Evolutionary conservation across 768 basidiomycete genomes (phyloP).

Genomic region (Asterophora parasitica): DNA sequence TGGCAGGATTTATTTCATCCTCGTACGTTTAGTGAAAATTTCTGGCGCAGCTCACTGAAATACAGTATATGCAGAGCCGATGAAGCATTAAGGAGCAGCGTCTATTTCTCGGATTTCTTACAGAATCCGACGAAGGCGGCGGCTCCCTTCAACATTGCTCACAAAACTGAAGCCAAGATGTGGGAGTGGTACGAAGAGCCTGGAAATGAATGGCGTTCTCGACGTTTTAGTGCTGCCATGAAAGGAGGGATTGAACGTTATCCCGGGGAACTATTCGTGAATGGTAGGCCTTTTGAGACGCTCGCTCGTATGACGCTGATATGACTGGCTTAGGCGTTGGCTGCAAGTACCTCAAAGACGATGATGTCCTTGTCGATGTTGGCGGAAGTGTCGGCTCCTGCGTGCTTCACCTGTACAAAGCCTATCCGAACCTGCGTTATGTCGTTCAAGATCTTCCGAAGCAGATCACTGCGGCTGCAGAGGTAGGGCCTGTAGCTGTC

Average conservation of each 20-base stretch:
- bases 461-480: conserved; percentile 21
- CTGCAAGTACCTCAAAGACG: conserved; percentile 13
- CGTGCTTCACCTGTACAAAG: conserved; percentile 24
- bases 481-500: conserved; percentile 9
- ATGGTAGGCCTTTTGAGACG: conserved; percentile 10
- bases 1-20: conserved; percentile 15
- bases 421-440: conserved; percentile 26
- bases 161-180: conserved; percentile 17
- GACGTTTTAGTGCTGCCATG: conserved; percentile 24
- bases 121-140: conserved; percentile 15
- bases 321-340: conserved; percentile 15
- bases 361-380: conserved; percentile 26
- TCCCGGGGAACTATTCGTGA: conserved; percentile 16
- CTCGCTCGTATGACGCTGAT: background rate
- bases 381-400: conserved; percentile 32
- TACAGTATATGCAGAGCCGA: conserved; percentile 16
- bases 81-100: conserved; percentile 18
- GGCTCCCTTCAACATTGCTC: conserved; percentile 22
- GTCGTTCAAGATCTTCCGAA: conserved; percentile 32
- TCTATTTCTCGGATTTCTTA: conserved; percentile 16
- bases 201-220: conserved; percentile 21
- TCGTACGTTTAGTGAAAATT: conserved; percentile 7
- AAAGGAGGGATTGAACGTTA: conserved; percentile 20
- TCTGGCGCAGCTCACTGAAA: background rate
- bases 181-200: conserved; percentile 31